A percentile compares a stretch with the other conserved stretches of the same genome.
These are phyloP conservation scores for Botryosphaeria dothidea DNA, from an alignment of 2,329 filamentous ascomycete genomes.

Conservation along the genomic window DNA sequence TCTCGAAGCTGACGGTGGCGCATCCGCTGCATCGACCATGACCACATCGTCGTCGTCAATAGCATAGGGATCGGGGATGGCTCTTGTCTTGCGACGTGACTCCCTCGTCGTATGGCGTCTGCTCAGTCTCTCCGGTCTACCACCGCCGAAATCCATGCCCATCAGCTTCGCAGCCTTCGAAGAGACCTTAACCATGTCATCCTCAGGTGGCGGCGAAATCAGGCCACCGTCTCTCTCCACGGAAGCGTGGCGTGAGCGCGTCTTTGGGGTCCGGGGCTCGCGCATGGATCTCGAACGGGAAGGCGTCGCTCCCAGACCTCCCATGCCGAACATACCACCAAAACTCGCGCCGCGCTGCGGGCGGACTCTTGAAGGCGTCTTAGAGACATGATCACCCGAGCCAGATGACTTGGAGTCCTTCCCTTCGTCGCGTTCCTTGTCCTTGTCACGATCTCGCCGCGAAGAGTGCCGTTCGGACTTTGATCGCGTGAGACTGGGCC, in stretches of 20 bases:
- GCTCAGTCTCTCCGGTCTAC: slow-evolving; percentile 41
- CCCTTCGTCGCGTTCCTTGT: slow-evolving; percentile 57
- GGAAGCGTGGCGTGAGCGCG: slow-evolving; percentile 68
- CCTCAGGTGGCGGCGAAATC: slow-evolving; percentile 70
- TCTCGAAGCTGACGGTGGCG: slow-evolving; percentile 25
- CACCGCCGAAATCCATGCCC: slow-evolving; percentile 48
- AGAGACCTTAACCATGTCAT: slow-evolving; percentile 58
- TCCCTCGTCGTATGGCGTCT: slow-evolving; percentile 46
- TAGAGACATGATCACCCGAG: slow-evolving; percentile 66
- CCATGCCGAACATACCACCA: slow-evolving; percentile 61
- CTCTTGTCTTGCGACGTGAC: slow-evolving; percentile 23
- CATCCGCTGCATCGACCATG: slow-evolving; percentile 51
- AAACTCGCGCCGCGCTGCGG: slow-evolving; percentile 61
- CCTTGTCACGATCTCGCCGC: slow-evolving; percentile 35
- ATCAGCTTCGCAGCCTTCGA: slow-evolving; percentile 79
- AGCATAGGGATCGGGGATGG: slow-evolving; percentile 59
- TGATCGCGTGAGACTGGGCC: slow-evolving; percentile 47
- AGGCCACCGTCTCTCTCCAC: slow-evolving; percentile 66
- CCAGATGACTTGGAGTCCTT: slow-evolving; percentile 64
- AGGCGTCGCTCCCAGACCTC: slow-evolving; percentile 43
- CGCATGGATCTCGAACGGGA: slow-evolving; percentile 70
- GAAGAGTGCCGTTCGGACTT: slow-evolving; percentile 55
- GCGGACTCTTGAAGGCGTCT: slow-evolving; percentile 50
- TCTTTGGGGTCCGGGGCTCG: slow-evolving; percentile 57
- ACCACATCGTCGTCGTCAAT: slow-evolving; percentile 57